Percentiles rank a stretch among this genome's conserved stretches.
Evolutionary conservation across 2,329 filamentous ascomycete genomes (phyloP).

Genomic region (Aspergillus udagawae): DNA sequence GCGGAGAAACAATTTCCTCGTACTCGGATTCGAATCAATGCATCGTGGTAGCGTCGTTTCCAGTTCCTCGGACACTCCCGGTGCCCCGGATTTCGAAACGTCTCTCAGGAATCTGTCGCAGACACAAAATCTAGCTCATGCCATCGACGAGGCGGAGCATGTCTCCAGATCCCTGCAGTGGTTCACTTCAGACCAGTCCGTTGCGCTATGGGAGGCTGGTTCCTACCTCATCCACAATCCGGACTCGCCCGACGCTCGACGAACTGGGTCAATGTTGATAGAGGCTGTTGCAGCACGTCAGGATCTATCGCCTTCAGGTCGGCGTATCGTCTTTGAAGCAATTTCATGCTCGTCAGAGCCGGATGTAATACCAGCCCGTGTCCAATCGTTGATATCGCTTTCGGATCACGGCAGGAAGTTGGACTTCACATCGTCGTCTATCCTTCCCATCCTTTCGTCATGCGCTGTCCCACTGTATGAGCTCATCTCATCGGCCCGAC

Average conservation of each 20-base stretch:
- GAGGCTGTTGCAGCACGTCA: slow-evolving; percentile 36
- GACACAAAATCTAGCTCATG: slow-evolving; percentile 30
- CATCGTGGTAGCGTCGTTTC: slow-evolving; percentile 39
- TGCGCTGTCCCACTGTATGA: slow-evolving; percentile 40
- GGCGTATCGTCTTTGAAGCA: slow-evolving; percentile 32
- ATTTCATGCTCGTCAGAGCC: slow-evolving; percentile 31
- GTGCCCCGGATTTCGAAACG: slow-evolving; percentile 35
- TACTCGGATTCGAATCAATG: slow-evolving; percentile 38
- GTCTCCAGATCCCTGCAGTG: slow-evolving; percentile 30
- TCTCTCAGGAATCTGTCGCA: slow-evolving; percentile 34
- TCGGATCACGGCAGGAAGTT: slow-evolving; percentile 43
- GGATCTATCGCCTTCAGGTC: slow-evolving; percentile 34
- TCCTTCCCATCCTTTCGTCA: slow-evolving; percentile 37
- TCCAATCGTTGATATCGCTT: slow-evolving; percentile 37
- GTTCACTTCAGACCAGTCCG: slow-evolving; percentile 38
- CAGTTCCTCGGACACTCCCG: slow-evolving; percentile 35
- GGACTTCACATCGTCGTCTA: slow-evolving; percentile 36
- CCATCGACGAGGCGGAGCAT: slow-evolving; percentile 37
- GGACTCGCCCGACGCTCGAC: slow-evolving; percentile 33
- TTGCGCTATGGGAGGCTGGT: slow-evolving; percentile 38
- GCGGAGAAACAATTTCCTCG: slow-evolving; percentile 29
- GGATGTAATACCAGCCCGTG: slow-evolving; percentile 36
- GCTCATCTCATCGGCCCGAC: slow-evolving; percentile 30
- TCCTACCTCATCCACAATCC: slow-evolving; percentile 35
- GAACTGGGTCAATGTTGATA: slow-evolving; percentile 31